These are phyloP conservation scores for Fraxinus dipetala DNA, from an alignment of 305 asterid genomes.

Conservation along the genomic window DNA sequence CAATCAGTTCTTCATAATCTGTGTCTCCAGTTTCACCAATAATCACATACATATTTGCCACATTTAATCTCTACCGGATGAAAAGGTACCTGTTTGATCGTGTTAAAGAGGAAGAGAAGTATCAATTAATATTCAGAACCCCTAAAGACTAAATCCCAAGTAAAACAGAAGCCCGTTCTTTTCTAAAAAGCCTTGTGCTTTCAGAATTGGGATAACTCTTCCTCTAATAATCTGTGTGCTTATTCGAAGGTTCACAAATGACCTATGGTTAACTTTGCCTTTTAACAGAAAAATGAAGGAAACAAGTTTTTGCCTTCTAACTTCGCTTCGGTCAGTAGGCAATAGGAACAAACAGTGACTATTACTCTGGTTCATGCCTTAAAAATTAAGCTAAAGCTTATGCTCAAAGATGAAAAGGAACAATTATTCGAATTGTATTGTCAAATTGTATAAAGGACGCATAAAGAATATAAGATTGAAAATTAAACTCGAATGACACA, in stretches of 20 bases:
- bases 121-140: background rate
- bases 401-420: background rate
- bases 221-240: too few species aligned
- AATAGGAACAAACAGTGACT: background rate
- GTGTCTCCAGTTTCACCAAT: constrained; percentile 92
- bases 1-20: constrained; percentile 71
- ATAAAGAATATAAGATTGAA: background rate
- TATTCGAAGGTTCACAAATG: too few species aligned
- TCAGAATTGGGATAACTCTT: too few species aligned
- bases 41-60: constrained; percentile 68
- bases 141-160: background rate
- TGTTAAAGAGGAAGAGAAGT: background rate
- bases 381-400: background rate
- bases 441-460: background rate
- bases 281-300: too few species aligned
- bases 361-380: background rate
- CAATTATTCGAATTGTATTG: background rate
- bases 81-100: constrained; percentile 54
- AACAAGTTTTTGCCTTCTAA: too few species aligned
- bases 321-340: background rate
- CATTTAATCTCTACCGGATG: constrained; percentile 78
- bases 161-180: too few species aligned
- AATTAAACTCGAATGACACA: background rate
- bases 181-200: too few species aligned
- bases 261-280: too few species aligned